phyloP scores from a whole-genome alignment of 805 yeast species.

The Nakazawaea siamensis region DNA sequence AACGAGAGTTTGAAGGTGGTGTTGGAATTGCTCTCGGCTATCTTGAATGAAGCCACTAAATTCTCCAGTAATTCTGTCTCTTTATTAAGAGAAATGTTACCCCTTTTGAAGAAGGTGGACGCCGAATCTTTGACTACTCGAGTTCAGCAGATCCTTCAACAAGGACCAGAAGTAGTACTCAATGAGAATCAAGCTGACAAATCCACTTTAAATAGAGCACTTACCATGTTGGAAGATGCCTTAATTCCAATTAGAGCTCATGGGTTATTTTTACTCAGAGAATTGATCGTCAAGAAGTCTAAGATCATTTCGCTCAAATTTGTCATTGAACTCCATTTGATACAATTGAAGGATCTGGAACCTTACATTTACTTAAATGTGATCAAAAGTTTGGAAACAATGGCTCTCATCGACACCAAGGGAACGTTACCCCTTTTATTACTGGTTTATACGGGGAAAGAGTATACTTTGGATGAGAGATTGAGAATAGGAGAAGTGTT shows the following conservation, averaged over 20 bases:
- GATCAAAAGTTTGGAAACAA: slow-evolving; percentile 64
- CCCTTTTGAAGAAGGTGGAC: slow-evolving; percentile 11
- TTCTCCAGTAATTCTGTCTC: slow-evolving; percentile 4
- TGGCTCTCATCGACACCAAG: slow-evolving; percentile 37
- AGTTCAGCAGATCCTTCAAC: slow-evolving; percentile 22
- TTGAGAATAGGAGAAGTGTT: slow-evolving; percentile 80
- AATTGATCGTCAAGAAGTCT: slow-evolving; percentile 43
- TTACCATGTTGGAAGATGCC: slow-evolving; percentile 65
- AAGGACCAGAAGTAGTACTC: slow-evolving; percentile 14
- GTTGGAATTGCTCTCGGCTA: slow-evolving; percentile 29
- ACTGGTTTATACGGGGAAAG: slow-evolving; percentile 24
- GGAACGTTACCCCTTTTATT: slow-evolving; percentile 29
- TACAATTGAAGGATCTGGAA: slow-evolving; percentile 66
- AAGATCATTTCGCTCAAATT: slow-evolving; percentile 40
- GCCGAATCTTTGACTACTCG: slow-evolving; percentile 22
- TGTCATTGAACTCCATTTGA: slow-evolving; percentile 53
- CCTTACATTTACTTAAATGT: slow-evolving; percentile 84
- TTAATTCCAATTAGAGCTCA: slow-evolving; percentile 80
- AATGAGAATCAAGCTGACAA: slow-evolving; percentile 24
- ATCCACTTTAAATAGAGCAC: slow-evolving; percentile 45
- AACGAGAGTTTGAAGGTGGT: slow-evolving; percentile 24
- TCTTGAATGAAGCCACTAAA: slow-evolving; percentile 22
- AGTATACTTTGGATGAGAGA: slow-evolving; percentile 49
- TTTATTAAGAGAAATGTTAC: slow-evolving; percentile 13
- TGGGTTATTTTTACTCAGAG: slow-evolving; percentile 61